phyloP scores from a whole-genome alignment of 306 rosid genomes.

The Corylus heterophylla region DNA sequence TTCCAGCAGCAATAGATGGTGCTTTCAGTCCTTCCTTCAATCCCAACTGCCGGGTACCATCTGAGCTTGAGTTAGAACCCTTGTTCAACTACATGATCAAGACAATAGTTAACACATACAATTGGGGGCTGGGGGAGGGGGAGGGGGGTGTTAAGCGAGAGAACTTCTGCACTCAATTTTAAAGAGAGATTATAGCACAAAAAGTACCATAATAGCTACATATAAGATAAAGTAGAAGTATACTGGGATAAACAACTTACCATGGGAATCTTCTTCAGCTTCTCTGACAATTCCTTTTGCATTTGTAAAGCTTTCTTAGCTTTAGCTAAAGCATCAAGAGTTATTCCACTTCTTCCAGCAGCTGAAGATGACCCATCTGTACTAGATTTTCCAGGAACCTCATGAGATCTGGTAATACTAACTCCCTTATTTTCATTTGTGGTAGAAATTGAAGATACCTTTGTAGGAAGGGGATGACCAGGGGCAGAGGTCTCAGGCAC shows the following conservation, averaged over 20 bases:
- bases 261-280: slow-evolving; percentile 71
- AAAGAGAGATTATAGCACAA: neutral
- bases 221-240: neutral
- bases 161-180: slow-evolving; percentile 5
- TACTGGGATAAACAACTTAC: slow-evolving; percentile 39
- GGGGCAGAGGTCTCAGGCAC: slow-evolving; percentile 63
- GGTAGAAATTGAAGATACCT: slow-evolving; percentile 98
- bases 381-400: slow-evolving; percentile 99
- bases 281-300: slow-evolving; percentile 76
- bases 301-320: slow-evolving; percentile 82
- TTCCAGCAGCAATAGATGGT: slow-evolving; percentile 36
- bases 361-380: slow-evolving; percentile 98
- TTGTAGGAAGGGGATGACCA: slow-evolving; percentile 64
- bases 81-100: slow-evolving; percentile 61
- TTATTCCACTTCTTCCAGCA: slow-evolving; percentile 86
- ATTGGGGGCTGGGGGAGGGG: neutral
- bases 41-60: slow-evolving; percentile 44
- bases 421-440: slow-evolving; percentile 99
- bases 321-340: slow-evolving; percentile 82
- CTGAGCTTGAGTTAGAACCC: slow-evolving; percentile 47
- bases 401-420: slow-evolving; percentile 99
- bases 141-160: neutral
- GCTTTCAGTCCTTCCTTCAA: slow-evolving; percentile 43
- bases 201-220: neutral
- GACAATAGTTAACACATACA: slow-evolving; percentile 28